These are phyloP conservation scores for Xylaria curta DNA, from an alignment of 495 filamentous ascomycete species.

Conservation along the genomic window DNA sequence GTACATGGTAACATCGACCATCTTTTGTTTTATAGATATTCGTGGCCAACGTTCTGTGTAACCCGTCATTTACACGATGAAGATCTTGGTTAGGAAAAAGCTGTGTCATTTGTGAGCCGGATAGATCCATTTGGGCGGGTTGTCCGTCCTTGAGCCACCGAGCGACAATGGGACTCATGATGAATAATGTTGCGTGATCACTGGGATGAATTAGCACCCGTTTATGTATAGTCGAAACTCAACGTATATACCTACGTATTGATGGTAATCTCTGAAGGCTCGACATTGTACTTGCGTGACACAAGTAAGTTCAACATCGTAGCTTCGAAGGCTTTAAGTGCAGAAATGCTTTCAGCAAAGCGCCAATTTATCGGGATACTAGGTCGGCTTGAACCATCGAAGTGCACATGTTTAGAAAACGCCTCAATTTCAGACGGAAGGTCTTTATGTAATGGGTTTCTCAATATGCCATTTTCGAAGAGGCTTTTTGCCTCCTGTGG, in stretches of 20 bases:
- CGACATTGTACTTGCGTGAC: conserved; percentile 33
- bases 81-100: conserved; percentile 23
- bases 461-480: conserved; percentile 36
- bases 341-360: conserved; percentile 41
- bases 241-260: conserved; percentile 22
- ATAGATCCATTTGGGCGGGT: conserved; percentile 1
- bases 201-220: conserved; percentile 1
- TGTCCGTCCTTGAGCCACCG: conserved; percentile 18
- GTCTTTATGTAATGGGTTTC: conserved; percentile 31
- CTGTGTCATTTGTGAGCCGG: background rate
- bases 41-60: conserved; percentile 37
- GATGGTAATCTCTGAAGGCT: conserved; percentile 31
- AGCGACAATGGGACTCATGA: conserved; percentile 28
- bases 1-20: conserved; percentile 54
- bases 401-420: conserved; percentile 20
- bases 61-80: conserved; percentile 20
- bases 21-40: conserved; percentile 61
- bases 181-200: conserved; percentile 37
- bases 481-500: conserved; percentile 31
- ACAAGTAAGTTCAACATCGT: conserved; percentile 36
- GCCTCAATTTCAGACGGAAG: conserved; percentile 23
- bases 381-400: conserved; percentile 31
- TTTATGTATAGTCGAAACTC: background rate
- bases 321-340: conserved; percentile 42
- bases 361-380: conserved; percentile 44